Evolutionary conservation across 139 green algal genomes (phyloP), one percentile per base, ranked within the genome.

Genomic region (Chlamydomonas schloesseri): DNA sequence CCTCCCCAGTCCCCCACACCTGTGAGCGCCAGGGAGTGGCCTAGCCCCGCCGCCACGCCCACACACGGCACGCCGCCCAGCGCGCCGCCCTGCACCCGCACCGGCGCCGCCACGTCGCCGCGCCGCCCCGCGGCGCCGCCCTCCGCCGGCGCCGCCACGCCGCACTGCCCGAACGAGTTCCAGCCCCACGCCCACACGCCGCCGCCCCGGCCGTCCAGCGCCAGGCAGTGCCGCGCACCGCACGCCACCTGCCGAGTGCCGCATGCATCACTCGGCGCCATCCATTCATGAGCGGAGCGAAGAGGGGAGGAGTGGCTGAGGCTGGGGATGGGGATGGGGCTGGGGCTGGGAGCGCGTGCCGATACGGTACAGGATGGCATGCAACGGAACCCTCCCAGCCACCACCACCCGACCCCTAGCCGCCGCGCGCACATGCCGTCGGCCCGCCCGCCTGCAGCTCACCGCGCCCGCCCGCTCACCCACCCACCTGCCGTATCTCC

Each of bases 111-210:
- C 34, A 82, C 24, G 33, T 37, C n/a, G 65, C 31, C 31, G n/a
- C 11, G 17, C 14, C n/a, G n/a, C 15, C 65, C n/a, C 10, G n/a
- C n/a, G 9, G 62, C 76, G 37, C 76, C 26, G 37, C 76, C 62
- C 6, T 4, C 28, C 28, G 60, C 76, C 37, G 33, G 62, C 21
- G 37, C 76, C 60, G 60, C 60, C 37, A 31, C 28, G 17, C 76
- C 76, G 60, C 76, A 83, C 76, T 83, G 76, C 26, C 76, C 76
- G 36, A 71, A 73, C 0, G 15, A 37, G 76, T 73, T 83, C 62
- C 62, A 73, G 62, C 76, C 76, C 76, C 76, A 83, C 37, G 76
- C 76, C 76, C 76, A 83, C 58, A 83, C 76, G 29, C 76, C 62
- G 62, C 76, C 76, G 37, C 60, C 29, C 6, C 42, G 5, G 37